Base-by-base conservation (phyloP, 2,329 filamentous ascomycete species). In the Nemania sp. region DNA sequence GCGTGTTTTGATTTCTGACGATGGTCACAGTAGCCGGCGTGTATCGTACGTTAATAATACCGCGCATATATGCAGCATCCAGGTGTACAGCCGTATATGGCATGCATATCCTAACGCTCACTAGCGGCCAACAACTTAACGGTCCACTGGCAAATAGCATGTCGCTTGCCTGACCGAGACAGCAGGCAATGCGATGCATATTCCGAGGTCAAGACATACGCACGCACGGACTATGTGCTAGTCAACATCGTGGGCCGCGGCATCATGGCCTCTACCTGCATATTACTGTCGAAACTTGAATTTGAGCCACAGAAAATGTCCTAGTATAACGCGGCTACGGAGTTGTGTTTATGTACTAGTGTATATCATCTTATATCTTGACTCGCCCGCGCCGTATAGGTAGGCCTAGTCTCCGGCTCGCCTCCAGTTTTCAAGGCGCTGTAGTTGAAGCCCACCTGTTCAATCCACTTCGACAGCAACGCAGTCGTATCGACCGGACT, bases 1-100 rank as follows among this genome's bases (percentile, higher is more conserved):
- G 28, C 26, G 19, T 39, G 39, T 26, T 37, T 30, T 30, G 28
- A 11, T 42, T 36, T 17, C 17, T 19, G 37, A 39, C 20, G 19
- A 28, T 43, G 24, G 26, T 14, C 19, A 24, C 41, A 8, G 17
- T 37, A 28, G 28, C 49, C 42, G 36, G 49, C 49, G 30, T 34
- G 42, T 28, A 52, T 42, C 37, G 42, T 44, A 46, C 30, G 49
- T 43, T 56, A 53, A 49, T 56, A 53, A 53, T 53, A 56, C 41
- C 54, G 54, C 49, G 54, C 47, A 28, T 52, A 51, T 49, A 57
- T 51, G 47, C 42, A 54, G 31, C 47, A 55, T 49, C 41, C 30
- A 54, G 46, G 42, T 57, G 46, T 48, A 54, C 55, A 57, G 55
- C 51, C 55, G 43, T 54, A 57, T 54, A 57, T 54, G 52, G 46